Evolutionary conservation across 1,139 yeast species (phyloP), one percentile per base, ranked within the genome.

Genomic region (Candida pseudoviswanathii): DNA sequence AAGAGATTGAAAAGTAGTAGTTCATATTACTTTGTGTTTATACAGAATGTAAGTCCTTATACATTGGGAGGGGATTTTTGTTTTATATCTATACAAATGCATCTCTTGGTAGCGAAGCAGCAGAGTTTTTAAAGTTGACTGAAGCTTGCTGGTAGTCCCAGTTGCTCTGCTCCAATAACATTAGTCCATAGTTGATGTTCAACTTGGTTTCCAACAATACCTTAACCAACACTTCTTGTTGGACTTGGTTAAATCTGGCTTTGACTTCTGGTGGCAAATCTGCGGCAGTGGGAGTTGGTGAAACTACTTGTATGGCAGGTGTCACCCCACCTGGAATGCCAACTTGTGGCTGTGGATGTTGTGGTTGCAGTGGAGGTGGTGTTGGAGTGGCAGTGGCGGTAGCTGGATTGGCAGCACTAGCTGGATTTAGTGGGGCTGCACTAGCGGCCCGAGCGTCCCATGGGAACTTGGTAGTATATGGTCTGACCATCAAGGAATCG

Each of bases 91-190:
- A 51, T 44, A 53, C 45, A 51, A 54, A 76, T 2, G 81, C 81
- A 31, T 75, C 79, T 38, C 72, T 66, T 4, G 81, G 81, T 42
- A 77, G 67, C 9, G 77, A 64, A 2, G 67, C 68, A 22, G 66
- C 77, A 32, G 90, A 86, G 57, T 80, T 84, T 58, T 84, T 82
- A 68, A 92, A 94, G 54, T 89, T 85, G 44, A 77, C 77, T 24
- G 83, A 73, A 39, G 97, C 92, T 51, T 74, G 79, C 44, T 81
- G 84, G 58, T 82, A 85, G 66, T 89, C 87, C 92, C 96, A 92
- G 49, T 82, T 78, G 60, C 96, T 90, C 65, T 91, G 97, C 62
- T 91, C 92, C 48, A 94, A 87, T 46, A 95, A 78, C 90, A 92
- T 83, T 33, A 85, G 70, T 1, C 95, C 89, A 65, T 85, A 94